Percentiles rank a stretch among this genome's conserved stretches.
Conservation (phyloP, 495 filamentous ascomycete species). For the Trichoderma gamsii region DNA sequence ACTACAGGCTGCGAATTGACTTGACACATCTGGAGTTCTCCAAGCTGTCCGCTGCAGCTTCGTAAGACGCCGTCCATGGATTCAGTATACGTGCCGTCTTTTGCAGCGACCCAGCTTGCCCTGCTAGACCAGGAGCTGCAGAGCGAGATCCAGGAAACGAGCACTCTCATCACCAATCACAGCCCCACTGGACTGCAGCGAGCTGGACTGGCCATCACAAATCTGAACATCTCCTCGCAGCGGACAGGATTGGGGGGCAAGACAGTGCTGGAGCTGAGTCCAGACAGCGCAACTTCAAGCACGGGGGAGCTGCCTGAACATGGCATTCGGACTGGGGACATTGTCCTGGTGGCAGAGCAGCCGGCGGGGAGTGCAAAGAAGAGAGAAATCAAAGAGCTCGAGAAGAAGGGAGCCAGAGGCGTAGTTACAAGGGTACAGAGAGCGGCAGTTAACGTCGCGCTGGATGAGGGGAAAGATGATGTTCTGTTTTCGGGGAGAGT, state of each 20-base stretch:
- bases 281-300: conserved; percentile 59
- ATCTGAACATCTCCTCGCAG: conserved; percentile 66
- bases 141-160: conserved; percentile 69
- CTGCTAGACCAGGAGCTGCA: conserved; percentile 74
- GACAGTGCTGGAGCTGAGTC: conserved; percentile 72
- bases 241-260: conserved; percentile 90
- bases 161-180: conserved; percentile 60
- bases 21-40: neutral
- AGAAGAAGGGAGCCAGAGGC: conserved; percentile 63
- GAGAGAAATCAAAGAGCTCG: conserved; percentile 60
- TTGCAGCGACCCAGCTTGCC: conserved; percentile 70
- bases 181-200: conserved; percentile 71
- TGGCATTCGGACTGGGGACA: conserved; percentile 81
- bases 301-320: conserved; percentile 60
- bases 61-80: conserved; percentile 36
- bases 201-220: conserved; percentile 81
- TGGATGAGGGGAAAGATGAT: conserved; percentile 54
- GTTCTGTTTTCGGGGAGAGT: conserved; percentile 53
- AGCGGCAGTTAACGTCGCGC: conserved; percentile 63
- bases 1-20: neutral
- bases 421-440: conserved; percentile 69
- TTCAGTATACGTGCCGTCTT: conserved; percentile 60
- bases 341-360: conserved; percentile 75
- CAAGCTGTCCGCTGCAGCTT: neutral
- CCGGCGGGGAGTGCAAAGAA: conserved; percentile 63